Evolutionary conservation across 2,329 filamentous ascomycete species (phyloP).

Genomic region (Hymenoscyphus occultus): DNA sequence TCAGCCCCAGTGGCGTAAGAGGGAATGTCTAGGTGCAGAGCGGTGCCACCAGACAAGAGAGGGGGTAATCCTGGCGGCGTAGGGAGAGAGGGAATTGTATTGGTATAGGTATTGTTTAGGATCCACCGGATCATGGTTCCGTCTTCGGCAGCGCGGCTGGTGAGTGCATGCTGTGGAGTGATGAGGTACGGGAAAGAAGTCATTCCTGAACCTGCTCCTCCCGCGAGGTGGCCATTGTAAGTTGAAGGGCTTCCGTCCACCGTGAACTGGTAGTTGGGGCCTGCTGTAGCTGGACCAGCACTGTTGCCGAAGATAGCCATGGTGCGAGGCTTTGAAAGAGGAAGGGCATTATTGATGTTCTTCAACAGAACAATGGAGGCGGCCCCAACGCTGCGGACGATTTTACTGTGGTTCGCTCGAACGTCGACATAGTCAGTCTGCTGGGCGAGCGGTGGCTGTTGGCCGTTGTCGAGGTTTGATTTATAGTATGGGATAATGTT

Average conservation of each 20-base stretch:
- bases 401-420: constrained; percentile 57
- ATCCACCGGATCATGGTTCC: constrained; percentile 53
- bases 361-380: constrained; percentile 75
- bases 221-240: constrained; percentile 19
- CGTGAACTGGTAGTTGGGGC: constrained; percentile 18
- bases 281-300: constrained; percentile 50
- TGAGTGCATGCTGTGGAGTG: constrained; percentile 69
- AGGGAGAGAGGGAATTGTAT: background rate
- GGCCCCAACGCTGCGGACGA: constrained; percentile 52
- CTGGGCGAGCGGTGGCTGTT: constrained; percentile 67
- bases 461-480: constrained; percentile 49
- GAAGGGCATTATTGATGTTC: constrained; percentile 67
- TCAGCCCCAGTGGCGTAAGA: constrained; percentile 56
- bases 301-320: constrained; percentile 79
- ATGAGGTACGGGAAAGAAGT: constrained; percentile 70
- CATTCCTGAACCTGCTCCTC: constrained; percentile 39
- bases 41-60: constrained; percentile 11
- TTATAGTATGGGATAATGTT: constrained; percentile 67
- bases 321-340: constrained; percentile 72
- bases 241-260: constrained; percentile 11
- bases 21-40: constrained; percentile 50
- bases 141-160: constrained; percentile 57
- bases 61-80: background rate
- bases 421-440: constrained; percentile 67
- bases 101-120: constrained; percentile 37